These are phyloP conservation scores for Aegilops longissima DNA, from an alignment of 176 grass and related monocot species.

Conservation along the genomic window DNA sequence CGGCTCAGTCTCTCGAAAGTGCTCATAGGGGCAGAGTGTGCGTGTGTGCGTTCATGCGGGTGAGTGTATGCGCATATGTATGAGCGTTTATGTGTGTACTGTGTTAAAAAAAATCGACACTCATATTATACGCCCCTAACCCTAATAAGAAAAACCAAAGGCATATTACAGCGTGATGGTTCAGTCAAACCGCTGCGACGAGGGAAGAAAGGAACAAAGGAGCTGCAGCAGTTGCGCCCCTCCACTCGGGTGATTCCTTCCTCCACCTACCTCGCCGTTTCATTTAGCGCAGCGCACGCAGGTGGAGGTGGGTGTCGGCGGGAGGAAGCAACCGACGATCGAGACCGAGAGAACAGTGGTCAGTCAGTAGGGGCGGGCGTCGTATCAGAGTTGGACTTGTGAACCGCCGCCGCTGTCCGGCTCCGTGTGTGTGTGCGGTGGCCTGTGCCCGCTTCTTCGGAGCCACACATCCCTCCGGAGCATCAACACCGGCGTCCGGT, in stretches of 20 bases:
- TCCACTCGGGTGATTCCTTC: constrained; percentile 29
- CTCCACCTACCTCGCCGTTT: constrained; percentile 11
- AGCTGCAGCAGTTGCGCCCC: constrained; percentile 22
- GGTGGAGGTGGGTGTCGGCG: constrained; percentile 32
- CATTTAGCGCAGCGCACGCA: constrained; percentile 28
- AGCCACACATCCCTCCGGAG: not conserved
- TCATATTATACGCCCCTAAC: too few relatives aligned
- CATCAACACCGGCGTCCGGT: too few relatives aligned
- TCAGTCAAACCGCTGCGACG: not conserved
- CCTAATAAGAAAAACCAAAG: too few relatives aligned
- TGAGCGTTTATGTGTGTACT: too few relatives aligned
- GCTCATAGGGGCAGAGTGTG: too few relatives aligned
- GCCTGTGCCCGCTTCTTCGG: too few relatives aligned
- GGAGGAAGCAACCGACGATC: constrained; percentile 45
- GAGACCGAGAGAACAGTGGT: not conserved
- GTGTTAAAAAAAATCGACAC: too few relatives aligned
- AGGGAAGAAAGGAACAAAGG: not conserved
- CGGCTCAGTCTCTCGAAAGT: too few relatives aligned
- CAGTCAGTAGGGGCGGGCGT: not conserved
- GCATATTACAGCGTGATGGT: constrained; percentile 9
- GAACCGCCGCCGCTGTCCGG: constrained; percentile 33
- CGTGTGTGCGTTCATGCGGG: too few relatives aligned
- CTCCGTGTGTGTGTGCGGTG: not conserved
- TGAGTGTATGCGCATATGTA: too few relatives aligned
- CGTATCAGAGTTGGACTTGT: constrained; percentile 34